Evolutionary conservation across 2,329 filamentous ascomycete genomes (phyloP).

Genomic region (Fusarium sp.): DNA sequence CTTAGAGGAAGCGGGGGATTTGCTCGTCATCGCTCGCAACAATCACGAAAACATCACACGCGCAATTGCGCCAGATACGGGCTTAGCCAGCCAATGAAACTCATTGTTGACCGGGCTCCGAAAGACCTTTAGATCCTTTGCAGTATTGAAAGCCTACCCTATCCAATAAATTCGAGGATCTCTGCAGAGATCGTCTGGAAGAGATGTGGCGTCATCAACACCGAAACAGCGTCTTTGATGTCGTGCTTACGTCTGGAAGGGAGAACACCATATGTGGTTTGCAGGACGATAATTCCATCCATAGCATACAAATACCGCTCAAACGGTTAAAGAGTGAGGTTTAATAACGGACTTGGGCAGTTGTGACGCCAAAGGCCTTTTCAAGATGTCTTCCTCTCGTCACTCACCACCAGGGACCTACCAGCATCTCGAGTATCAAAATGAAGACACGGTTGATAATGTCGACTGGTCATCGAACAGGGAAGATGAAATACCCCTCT

Average conservation of each 20-base stretch:
- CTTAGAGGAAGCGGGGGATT: conserved; percentile 2
- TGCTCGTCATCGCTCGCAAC: conserved; percentile 6
- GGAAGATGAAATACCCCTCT: conserved; percentile 11
- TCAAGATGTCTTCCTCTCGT: conserved; percentile 5
- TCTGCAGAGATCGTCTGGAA: background rate
- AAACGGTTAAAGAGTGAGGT: background rate
- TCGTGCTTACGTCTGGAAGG: background rate
- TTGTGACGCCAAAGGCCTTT: background rate
- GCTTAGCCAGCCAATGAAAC: background rate
- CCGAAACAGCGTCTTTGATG: background rate
- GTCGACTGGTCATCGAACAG: background rate
- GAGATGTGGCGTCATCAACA: background rate
- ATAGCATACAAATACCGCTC: background rate
- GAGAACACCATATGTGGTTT: background rate
- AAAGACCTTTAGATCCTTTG: background rate
- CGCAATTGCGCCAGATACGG: conserved; percentile 9
- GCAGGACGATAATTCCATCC: background rate
- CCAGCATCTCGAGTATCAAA: background rate
- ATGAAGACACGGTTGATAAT: background rate
- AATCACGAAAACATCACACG: conserved; percentile 22
- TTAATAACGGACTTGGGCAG: background rate
- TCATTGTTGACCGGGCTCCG: background rate
- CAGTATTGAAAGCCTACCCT: background rate
- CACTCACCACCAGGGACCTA: background rate
- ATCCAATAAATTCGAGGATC: background rate